These are phyloP conservation scores for Kazachstania sp. DNA, from an alignment of 1,139 yeast genomes.

Conservation along the genomic window DNA sequence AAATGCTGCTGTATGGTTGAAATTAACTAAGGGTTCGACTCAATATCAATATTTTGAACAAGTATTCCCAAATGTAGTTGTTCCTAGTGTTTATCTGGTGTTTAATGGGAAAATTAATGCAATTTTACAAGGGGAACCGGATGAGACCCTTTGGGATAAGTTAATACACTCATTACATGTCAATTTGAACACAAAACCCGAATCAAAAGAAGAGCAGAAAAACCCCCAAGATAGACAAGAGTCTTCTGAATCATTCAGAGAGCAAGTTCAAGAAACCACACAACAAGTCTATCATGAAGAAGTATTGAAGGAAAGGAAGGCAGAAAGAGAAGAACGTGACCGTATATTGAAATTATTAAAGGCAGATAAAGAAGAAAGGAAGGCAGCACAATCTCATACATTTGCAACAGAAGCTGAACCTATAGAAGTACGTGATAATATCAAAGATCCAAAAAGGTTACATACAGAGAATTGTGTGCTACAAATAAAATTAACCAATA, in stretches of 20 bases:
- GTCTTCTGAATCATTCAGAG: slow-evolving; percentile 28
- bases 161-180: neutral
- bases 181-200: neutral
- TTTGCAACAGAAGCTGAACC: neutral
- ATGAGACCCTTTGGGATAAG: slow-evolving; percentile 5
- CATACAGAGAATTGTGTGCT: slow-evolving; percentile 17
- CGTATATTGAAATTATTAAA: slow-evolving; percentile 40
- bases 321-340: slow-evolving; percentile 43
- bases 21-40: slow-evolving; percentile 37
- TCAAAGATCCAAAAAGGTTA: slow-evolving; percentile 9
- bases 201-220: slow-evolving; percentile 2
- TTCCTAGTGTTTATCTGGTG: slow-evolving; percentile 46
- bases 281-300: slow-evolving; percentile 37
- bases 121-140: slow-evolving; percentile 25
- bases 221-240: too few species aligned
- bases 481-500: slow-evolving; percentile 25
- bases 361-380: slow-evolving; percentile 25
- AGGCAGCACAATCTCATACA: slow-evolving; percentile 8
- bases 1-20: slow-evolving; percentile 35
- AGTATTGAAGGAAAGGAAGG: slow-evolving; percentile 32
- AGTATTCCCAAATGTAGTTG: slow-evolving; percentile 39
- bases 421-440: slow-evolving; percentile 12
- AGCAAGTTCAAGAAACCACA: slow-evolving; percentile 34
- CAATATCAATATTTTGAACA: slow-evolving; percentile 45
- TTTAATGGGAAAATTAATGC: slow-evolving; percentile 40